Conservation (phyloP, 495 filamentous ascomycete species). For the Aspergillus ellipticus region DNA sequence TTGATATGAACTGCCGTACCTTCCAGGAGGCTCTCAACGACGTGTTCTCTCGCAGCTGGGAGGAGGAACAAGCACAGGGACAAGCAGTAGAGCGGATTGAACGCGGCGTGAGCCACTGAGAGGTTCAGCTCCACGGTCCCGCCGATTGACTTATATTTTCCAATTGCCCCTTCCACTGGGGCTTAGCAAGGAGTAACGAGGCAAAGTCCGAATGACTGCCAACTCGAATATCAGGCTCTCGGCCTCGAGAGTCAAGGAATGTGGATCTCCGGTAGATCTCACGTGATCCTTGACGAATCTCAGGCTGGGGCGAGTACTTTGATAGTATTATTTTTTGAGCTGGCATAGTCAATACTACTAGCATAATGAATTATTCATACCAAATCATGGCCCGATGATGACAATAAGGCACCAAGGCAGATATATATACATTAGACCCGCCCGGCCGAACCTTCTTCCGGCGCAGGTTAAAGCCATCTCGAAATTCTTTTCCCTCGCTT, state of each 20-base stretch:
- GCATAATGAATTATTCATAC: neutral
- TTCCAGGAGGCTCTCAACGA: slow-evolving; percentile 58
- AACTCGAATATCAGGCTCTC: neutral
- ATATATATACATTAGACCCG: neutral
- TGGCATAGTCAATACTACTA: neutral
- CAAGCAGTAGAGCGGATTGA: no score
- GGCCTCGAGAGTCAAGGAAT: neutral
- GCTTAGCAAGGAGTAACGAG: neutral
- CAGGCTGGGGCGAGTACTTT: neutral
- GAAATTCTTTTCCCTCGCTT: neutral
- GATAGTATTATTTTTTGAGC: neutral
- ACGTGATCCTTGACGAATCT: neutral
- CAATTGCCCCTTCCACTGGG: neutral
- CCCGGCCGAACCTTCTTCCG: slow-evolving; percentile 8
- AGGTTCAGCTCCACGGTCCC: neutral
- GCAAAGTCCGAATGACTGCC: neutral
- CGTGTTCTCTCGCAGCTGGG: slow-evolving; percentile 52
- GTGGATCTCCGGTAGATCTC: slow-evolving; percentile 8
- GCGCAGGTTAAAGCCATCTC: neutral
- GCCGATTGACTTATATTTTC: neutral
- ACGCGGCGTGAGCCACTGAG: neutral
- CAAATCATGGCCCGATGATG: no score
- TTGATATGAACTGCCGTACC: slow-evolving; percentile 59
- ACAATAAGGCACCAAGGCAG: slow-evolving; percentile 5
- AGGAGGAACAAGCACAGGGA: slow-evolving; percentile 18